Evolutionary conservation across 2,329 filamentous ascomycete genomes (phyloP), one percentile per base, ranked within the genome.

Genomic region (Penicillium sp.): DNA sequence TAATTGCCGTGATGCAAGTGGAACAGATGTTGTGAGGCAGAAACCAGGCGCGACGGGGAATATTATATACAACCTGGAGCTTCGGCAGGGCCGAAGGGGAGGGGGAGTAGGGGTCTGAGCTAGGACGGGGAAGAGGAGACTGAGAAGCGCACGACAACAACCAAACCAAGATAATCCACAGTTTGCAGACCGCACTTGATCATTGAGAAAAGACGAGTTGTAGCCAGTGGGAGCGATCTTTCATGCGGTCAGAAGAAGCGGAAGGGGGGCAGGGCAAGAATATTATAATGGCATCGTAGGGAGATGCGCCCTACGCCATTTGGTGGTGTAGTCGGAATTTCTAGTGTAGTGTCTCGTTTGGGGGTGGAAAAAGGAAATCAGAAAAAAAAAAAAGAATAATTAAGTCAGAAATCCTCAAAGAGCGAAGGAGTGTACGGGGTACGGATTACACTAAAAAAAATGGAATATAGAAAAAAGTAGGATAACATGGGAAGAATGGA

Each of bases 261-360:
- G 54, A 57, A 43, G 33, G 55, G 55, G 54, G 58, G 48, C 55
- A 59, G 35, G 54, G 55, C 54, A 51, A 42, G 46, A 61, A 38
- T 67, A 66, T 68, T 67, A 67, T 68, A 68, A 59, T 55, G 55
- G 52, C 48, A 35, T 35, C 13, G 30, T n/a, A 28, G 8, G 30
- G 56, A 58, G 55, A 58, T 55, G 55, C 57, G 63, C 57, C 55
- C 37, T 60, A 64, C 58, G 49, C 30, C 35, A 25, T 46, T 10
- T 52, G 30, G 35, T 14, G 19, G 46, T 52, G 51, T 51, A 60
- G 22, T 22, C 30, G n/a, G 22, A 14, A 35, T 30, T 30, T 38
- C 45, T n/a, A 30, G 51, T 59, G 49, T 42, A 54, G 49, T 48
- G 57, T 54, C 22, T 45, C 28, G 38, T 30, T 37, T 33, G 30